Conservation (phyloP, 176 grass and related monocot species). For the Themeda triandra region DNA sequence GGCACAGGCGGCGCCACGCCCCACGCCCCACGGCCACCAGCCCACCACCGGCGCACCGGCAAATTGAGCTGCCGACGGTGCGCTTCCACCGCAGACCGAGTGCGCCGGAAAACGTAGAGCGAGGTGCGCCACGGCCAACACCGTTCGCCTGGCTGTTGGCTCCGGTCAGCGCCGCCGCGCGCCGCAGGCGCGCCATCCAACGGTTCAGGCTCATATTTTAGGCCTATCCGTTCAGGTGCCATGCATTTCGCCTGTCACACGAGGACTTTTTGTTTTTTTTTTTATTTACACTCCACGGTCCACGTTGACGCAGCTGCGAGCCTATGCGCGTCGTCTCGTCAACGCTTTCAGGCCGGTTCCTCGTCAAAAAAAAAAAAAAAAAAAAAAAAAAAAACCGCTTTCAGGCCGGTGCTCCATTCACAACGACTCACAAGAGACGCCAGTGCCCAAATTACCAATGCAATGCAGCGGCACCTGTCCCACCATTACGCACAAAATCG, state of each 20-base stretch:
- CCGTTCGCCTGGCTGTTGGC: too few relatives aligned
- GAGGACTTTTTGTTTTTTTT: not conserved
- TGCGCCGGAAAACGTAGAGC: not conserved
- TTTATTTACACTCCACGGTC: not conserved
- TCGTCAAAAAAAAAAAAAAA: too few relatives aligned
- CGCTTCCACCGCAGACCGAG: not conserved
- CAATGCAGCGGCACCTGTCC: not conserved
- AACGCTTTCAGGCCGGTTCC: not conserved
- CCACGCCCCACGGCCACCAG: not conserved
- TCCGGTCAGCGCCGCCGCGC: too few relatives aligned
- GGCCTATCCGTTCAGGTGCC: not conserved
- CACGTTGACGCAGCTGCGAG: not conserved
- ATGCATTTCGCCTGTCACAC: not conserved
- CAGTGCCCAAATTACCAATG: not conserved
- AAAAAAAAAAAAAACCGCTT: too few relatives aligned
- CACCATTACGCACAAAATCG: not conserved
- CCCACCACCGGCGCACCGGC: not conserved
- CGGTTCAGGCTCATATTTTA: not conserved
- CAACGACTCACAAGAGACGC: not conserved
- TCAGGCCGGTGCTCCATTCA: not conserved
- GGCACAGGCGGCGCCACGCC: too few relatives aligned
- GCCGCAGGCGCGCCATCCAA: not conserved
- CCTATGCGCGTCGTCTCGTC: not conserved
- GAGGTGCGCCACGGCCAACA: not conserved
- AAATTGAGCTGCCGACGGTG: not conserved